Evolutionary conservation across 352 stramenopile genomes (phyloP).

Genomic region (Phytophthora agathidicida): DNA sequence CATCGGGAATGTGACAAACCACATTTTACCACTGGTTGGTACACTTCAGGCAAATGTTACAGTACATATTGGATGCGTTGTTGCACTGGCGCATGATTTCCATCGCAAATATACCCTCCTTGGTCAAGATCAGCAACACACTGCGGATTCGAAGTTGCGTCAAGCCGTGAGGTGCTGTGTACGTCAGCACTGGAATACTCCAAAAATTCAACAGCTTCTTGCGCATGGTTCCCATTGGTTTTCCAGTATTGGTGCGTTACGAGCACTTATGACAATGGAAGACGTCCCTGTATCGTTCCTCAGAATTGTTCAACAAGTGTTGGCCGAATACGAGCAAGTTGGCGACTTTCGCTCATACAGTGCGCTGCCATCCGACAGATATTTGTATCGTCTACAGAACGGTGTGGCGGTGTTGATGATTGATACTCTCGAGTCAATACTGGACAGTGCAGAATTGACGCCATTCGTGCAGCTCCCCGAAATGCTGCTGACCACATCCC

Average conservation of each 20-base stretch:
- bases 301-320: slow-evolving; percentile 21
- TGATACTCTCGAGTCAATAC: slow-evolving; percentile 46
- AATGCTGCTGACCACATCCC: slow-evolving; percentile 28
- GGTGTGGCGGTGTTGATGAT: slow-evolving; percentile 41
- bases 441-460: slow-evolving; percentile 13
- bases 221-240: slow-evolving; percentile 53
- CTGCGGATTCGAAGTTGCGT: slow-evolving; percentile 5
- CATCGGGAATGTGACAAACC: slow-evolving; percentile 32
- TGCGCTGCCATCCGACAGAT: slow-evolving; percentile 19
- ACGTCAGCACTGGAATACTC: slow-evolving; percentile 47
- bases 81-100: slow-evolving; percentile 44
- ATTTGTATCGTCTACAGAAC: slow-evolving; percentile 32
- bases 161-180: slow-evolving; percentile 43
- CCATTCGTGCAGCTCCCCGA: slow-evolving; percentile 40
- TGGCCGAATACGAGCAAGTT: slow-evolving; percentile 55
- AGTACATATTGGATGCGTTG: slow-evolving; percentile 43
- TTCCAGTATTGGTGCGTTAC: slow-evolving; percentile 42
- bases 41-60: slow-evolving; percentile 36
- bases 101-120: slow-evolving; percentile 19
- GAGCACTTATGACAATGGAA: slow-evolving; percentile 33
- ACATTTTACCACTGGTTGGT: slow-evolving; percentile 31
- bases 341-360: slow-evolving; percentile 15
- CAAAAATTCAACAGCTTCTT: slow-evolving; percentile 37
- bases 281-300: slow-evolving; percentile 46
- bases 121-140: not conserved